Base-by-base conservation (phyloP, 805 yeast species). In the Maudiozyma serrabonitensis region DNA sequence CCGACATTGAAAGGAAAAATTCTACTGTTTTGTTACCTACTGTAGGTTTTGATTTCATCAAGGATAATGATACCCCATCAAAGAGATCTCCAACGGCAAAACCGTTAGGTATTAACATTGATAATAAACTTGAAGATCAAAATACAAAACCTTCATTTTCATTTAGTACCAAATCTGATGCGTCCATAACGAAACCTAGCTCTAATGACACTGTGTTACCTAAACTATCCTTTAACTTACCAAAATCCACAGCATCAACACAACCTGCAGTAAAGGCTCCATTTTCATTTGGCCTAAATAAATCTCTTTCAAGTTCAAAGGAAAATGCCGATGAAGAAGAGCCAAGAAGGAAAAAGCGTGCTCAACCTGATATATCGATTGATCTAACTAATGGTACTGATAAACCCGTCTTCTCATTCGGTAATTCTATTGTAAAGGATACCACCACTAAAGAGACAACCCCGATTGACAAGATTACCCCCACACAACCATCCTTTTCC, bases 31-130 rank as follows among this genome's bases (percentile, higher is more conserved):
- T 62, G 8, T 28, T 50, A 15, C 69, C 69, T 13, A 61, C 68
- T 3, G 50, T 56, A 1, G 68, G 66, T 2, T 66, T 66, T 41
- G 66, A 66, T 50, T 66, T 66, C 43, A 46, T 64, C 9, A 63
- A 59, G 37, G 46, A 53, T 16, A 50, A 48, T 19, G 59, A 56
- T 12, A 58, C 59, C 3, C 57, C 59, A 2, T 54, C 62, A 1
- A 54, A 54, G 48, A 50, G 49, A 26, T 32, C 41, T 13, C 34
- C 43, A 15, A 40, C 13, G 15, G 31, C n/a, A 13, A 41, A 41
- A 25, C 11, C 43, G 5, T 5, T 23, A n/a, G 43, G 42, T 16
- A 13, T n/a, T 39, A 13, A 13, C 13, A 21, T 18, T 16, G 42
- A 21, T 21, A 39, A 39, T 12, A 13, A 19, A 2, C 15, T 11